phyloP scores from a whole-genome alignment of 257 asterid genomes.

The Capsicum pubescens region DNA sequence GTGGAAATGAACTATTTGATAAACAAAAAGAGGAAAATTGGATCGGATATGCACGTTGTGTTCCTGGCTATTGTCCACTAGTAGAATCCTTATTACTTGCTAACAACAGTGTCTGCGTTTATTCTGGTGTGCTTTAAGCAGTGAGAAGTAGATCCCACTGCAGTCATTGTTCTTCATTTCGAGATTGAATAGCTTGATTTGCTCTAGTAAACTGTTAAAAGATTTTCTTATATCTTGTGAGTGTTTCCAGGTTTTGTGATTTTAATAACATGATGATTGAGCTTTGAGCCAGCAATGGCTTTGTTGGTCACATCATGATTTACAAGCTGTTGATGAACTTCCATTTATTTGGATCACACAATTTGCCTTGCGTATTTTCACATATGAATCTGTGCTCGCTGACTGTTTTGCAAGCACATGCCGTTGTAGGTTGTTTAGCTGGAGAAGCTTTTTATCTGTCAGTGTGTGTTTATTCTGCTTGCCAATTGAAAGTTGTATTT shows the following conservation, averaged over 20 bases:
- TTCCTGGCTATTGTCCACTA: slow-evolving; percentile 15
- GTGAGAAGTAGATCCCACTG: slow-evolving; percentile 19
- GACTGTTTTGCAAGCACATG: background rate
- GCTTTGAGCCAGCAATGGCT: slow-evolving; percentile 17
- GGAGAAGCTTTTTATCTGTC: background rate
- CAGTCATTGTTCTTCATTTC: background rate
- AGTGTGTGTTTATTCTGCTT: slow-evolving; percentile 18
- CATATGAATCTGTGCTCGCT: background rate
- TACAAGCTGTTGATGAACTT: slow-evolving; percentile 7
- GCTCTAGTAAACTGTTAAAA: background rate
- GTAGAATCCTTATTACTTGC: background rate
- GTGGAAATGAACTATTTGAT: slow-evolving; percentile 17
- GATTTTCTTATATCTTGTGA: background rate
- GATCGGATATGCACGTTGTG: background rate
- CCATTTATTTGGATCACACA: background rate
- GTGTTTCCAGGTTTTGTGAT: background rate
- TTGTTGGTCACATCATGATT: background rate
- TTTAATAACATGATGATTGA: background rate
- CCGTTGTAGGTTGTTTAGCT: background rate
- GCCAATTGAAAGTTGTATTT: background rate
- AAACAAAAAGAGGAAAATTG: background rate
- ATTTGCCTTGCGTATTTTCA: background rate
- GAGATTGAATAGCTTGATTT: background rate
- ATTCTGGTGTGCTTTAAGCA: background rate
- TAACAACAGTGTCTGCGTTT: background rate